phyloP scores from a whole-genome alignment of 208 protist species.

The Angomonas desouzai region DNA sequence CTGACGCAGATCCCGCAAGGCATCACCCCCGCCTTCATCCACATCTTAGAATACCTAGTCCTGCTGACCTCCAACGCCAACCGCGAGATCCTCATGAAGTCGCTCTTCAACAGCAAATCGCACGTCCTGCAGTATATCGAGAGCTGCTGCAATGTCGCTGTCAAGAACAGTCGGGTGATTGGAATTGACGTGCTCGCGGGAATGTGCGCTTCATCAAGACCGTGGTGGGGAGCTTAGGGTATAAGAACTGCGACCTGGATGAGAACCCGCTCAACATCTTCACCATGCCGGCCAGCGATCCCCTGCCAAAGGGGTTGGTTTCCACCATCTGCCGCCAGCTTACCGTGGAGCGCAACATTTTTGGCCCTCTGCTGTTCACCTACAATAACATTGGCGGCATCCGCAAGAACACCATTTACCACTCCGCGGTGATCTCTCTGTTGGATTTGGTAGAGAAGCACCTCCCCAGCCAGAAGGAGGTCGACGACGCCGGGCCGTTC shows the following conservation, averaged over 20 bases:
- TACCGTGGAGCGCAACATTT: constrained; percentile 59
- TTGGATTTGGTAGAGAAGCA: constrained; percentile 39
- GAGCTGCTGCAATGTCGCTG: constrained; percentile 34
- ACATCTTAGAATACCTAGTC: constrained; percentile 61
- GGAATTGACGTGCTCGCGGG: constrained; percentile 52
- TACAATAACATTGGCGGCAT: constrained; percentile 50
- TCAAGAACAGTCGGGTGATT: constrained; percentile 24
- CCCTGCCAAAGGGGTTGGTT: constrained; percentile 27
- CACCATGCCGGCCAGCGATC: constrained; percentile 18
- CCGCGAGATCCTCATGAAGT: constrained; percentile 48
- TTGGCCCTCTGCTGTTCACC: constrained; percentile 45
- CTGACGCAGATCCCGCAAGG: constrained; percentile 31
- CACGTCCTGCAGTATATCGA: constrained; percentile 59
- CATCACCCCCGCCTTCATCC: constrained; percentile 52
- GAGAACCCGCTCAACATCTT: constrained; percentile 34
- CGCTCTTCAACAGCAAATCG: constrained; percentile 57
- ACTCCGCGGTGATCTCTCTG: constrained; percentile 47
- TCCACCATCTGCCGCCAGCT: constrained; percentile 50
- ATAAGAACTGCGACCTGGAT: constrained; percentile 11
- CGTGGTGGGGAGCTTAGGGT: constrained; percentile 32
- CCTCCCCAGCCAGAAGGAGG: constrained; percentile 7
- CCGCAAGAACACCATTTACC: constrained; percentile 55
- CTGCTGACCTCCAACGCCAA: constrained; percentile 32
- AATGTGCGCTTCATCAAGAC: constrained; percentile 55
- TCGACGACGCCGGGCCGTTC: constrained; percentile 15